Base-by-base conservation (phyloP, 441 rosid species). In the Aleurites moluccanus region DNA sequence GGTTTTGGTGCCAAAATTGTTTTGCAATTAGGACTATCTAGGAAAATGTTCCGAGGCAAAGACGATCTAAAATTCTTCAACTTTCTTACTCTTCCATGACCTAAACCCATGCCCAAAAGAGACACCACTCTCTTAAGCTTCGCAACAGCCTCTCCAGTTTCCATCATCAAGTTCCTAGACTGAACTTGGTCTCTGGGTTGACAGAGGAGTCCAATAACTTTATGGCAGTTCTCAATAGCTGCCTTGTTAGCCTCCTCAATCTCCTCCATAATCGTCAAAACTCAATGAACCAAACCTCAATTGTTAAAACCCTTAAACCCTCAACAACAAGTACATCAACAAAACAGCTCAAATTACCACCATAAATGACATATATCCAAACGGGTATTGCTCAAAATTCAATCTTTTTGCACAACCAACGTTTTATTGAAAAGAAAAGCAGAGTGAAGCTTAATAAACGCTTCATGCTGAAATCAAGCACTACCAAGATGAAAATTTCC, bases 71-170 rank as follows among this genome's bases (percentile, higher is more conserved):
- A 72, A 69, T 85, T 87, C 79, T 81, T 90, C 44, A 83, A 65
- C 85, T 86, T 88, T 76, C 96, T 92, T 47, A 90, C 89, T 78
- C 94, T 89, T n/a, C 92, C 90, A 88, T 91, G 98, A 72, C 96
- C 92, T 76, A 86, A 85, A 82, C 85, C 73, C 33, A 45, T 80
- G 74, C 87, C 81, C 30, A 95, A 77, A 80, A 95, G 87, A 79
- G 84, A 90, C 73, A 77, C 81, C 67, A 91, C 96, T 82, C 88
- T 90, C 77, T 89, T 90, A 77, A 92, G 89, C 91, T 80, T 85
- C 71, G 72, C 81, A 66, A 92, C 91, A 78, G 96, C 90, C 67
- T 95, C 98, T 78, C 83, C 85, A 73, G 92, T 88, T 76, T 91
- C 91, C 63, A 80, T 80, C 79, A 82, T 82, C 67, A 92, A 84